Evolutionary conservation across 2,329 filamentous ascomycete species (phyloP), one percentile per base, ranked within the genome.

Genomic region (Diaporthe aspalathi): DNA sequence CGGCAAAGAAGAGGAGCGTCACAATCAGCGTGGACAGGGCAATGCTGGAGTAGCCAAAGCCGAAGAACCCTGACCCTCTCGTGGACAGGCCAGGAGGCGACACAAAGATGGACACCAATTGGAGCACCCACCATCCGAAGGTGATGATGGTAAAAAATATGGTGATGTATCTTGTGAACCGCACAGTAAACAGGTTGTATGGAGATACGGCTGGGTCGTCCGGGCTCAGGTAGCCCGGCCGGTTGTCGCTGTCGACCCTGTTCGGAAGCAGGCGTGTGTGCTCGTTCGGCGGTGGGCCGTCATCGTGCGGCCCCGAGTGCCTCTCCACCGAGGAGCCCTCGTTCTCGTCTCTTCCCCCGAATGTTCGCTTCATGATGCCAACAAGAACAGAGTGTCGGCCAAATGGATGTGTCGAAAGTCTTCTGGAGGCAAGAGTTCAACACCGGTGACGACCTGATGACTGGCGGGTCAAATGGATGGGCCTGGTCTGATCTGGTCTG

Each of bases 151-250:
- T 85, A 78, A 98, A 93, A 47, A 94, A 76, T 69, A 97, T 85
- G 6, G 94, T 95, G 73, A 96, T 81, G 78, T 91, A 93, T 79
- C 94, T 90, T 68, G 96, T 85, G 57, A 93, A 89, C 22, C 96
- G 92, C 63, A 99, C 93, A 72, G 90, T 94, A 92, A 94, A 97
- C 47, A 98, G 89, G 77, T 99, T 99, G 83, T 98, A 98, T 0
- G 96, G 96, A 3, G 94, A 93, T 81, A 97, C 93, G 74, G 93
- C 93, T 79, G 93, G 93, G 79, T 95, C 93, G 84, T 94, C 92
- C 16, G 93, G 92, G 76, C 92, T 92, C 68, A 95, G 84, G 77
- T 92, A 94, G n/a, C 53, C 53, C 5, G 50, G 50, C 32, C 43
- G 60, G 53, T 24, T 63, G 85, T 77, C 73, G 75, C 85, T 85